These are phyloP conservation scores for Phialocephala subalpina DNA, from an alignment of 2,329 filamentous ascomycete genomes.

Conservation along the genomic window DNA sequence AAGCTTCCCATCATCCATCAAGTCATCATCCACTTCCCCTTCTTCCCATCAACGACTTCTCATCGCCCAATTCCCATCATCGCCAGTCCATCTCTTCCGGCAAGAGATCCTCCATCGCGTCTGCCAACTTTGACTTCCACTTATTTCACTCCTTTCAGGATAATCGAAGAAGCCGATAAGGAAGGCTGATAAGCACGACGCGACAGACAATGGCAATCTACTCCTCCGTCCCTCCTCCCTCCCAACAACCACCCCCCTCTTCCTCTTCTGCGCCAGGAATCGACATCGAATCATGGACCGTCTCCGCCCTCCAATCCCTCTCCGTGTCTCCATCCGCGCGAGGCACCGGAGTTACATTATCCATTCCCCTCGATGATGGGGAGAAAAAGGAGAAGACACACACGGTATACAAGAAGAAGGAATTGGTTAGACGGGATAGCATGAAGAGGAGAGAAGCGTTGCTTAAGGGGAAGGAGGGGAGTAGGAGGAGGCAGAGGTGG, in stretches of 20 bases:
- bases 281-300: conserved; percentile 74
- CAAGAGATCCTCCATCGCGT: conserved; percentile 11
- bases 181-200: conserved; percentile 11
- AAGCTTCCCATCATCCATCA: conserved; percentile 8
- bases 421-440: conserved; percentile 62
- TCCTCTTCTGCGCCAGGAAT: conserved; percentile 40
- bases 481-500: conserved; percentile 85
- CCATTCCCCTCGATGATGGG: conserved; percentile 74
- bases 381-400: conserved; percentile 14
- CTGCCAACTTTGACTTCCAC: background rate
- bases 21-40: conserved; percentile 2
- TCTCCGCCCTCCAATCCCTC: conserved; percentile 62
- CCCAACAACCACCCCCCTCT: conserved; percentile 36
- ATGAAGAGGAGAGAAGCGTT: conserved; percentile 58
- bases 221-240: conserved; percentile 59
- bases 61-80: background rate
- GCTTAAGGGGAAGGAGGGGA: conserved; percentile 91
- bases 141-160: background rate
- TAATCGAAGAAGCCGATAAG: background rate
- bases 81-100: conserved; percentile 12
- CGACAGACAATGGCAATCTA: conserved; percentile 59
- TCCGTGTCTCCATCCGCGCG: conserved; percentile 62
- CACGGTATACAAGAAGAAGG: conserved; percentile 41
- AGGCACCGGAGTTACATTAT: conserved; percentile 69
- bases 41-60: conserved; percentile 2